Base-by-base conservation (phyloP, 495 filamentous ascomycete species). In the Daldinia caldariorum region DNA sequence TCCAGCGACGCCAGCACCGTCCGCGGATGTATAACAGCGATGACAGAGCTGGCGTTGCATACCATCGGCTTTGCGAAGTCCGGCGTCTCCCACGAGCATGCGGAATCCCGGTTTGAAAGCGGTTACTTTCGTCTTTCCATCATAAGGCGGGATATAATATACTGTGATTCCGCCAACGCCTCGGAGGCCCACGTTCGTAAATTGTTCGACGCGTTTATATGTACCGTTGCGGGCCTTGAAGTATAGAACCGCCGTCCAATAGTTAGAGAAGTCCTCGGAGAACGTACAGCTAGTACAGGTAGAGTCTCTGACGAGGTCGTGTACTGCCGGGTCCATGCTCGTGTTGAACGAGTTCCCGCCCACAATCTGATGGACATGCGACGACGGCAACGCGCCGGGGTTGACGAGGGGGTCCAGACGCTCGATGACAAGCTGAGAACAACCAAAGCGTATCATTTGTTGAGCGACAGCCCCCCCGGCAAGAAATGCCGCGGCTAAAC, bases 191-290 rank as follows among this genome's bases (percentile, higher is more conserved):
- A 70, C 73, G 63, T 80, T 83, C 31, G 77, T 61, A 45, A 74
- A 76, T 38, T 81, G 79, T 0, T 78, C 78, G 13, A 81, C 79
- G 1, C 79, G 78, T 59, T 73, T 76, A 58, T 77, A 79, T 4
- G 79, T 79, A 4, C 78, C 78, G 47, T 81, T 81, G 7, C 73
- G 69, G 1, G 78, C 78, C 12, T 60, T 60, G 71, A 81, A 81
- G 65, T 77, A 81, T 53, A 81, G 64, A 16, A 78, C 73, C 14
- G 80, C 79, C 31, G 80, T 81, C 80, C 80, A 83, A 70, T 83
- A 83, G 75, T 83, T 83, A 16, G 78, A 80, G 32, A 80, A 79
- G 63, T 80, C 78, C 34, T 80, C 78, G 16, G 73, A 69, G 57
- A 77, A 80, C 12, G 75, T 78, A 61, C 78, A 80, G 3, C 43